A percentile compares a stretch with the other conserved stretches of the same genome.
phyloP scores from a whole-genome alignment of 2,329 filamentous ascomycete genomes.

The Elsinoe necatrix region DNA sequence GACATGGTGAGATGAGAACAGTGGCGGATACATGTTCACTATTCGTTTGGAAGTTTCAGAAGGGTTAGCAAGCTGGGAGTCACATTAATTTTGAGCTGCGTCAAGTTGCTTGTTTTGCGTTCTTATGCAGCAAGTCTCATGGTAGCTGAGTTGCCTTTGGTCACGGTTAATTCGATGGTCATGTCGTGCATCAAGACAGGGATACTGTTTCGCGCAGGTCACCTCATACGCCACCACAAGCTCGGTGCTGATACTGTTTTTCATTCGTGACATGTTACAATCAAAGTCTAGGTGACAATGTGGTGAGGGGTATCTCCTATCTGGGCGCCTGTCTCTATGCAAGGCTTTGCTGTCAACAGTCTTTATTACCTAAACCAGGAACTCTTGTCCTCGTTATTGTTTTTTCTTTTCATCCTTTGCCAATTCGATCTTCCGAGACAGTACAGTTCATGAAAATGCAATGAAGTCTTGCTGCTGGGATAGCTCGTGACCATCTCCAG shows the following conservation, averaged over 20 bases:
- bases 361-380: background rate
- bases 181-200: too few species aligned
- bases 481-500: constrained; percentile 37
- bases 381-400: background rate
- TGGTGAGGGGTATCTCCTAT: background rate
- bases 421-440: background rate
- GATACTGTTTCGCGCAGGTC: too few species aligned
- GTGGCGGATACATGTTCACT: background rate
- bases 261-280: constrained; percentile 9
- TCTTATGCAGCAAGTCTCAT: too few species aligned
- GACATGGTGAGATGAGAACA: background rate
- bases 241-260: background rate
- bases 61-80: background rate
- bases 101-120: too few species aligned
- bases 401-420: background rate
- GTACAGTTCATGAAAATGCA: constrained; percentile 30
- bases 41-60: background rate
- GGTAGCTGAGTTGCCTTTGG: too few species aligned
- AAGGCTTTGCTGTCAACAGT: background rate
- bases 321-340: background rate
- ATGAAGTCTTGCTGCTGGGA: constrained; percentile 48
- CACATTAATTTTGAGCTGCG: too few species aligned
- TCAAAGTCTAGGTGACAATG: background rate
- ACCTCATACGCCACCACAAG: background rate
- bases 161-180: too few species aligned